Base-by-base conservation (phyloP, 345 rosid species). In the Lepidium sativum region DNA sequence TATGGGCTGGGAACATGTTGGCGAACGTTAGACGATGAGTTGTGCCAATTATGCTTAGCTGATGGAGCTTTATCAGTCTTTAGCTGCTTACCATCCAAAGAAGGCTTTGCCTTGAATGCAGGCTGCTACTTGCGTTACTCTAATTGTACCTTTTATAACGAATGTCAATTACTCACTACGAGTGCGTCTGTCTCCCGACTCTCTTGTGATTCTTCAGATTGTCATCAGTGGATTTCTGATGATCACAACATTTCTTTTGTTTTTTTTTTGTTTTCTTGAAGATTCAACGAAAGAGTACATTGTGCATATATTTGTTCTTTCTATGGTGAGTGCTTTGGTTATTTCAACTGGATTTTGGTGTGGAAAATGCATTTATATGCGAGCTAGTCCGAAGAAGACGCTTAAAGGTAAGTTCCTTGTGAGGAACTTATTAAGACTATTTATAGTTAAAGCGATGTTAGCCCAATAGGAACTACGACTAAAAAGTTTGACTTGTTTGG, bases 81-180 rank as follows among this genome's bases (percentile, higher is more conserved):
- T 6, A 40, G 61, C 29, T 84, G 88, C 75, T 67, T 75, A 34
- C 82, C 79, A 5, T 50, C 79, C 3, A 57, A 56, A 0, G 81
- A 84, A 63, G 84, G 72, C n/a, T 78, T 78, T n/a, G 83, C 74
- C 16, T 52, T 81, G 41, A 71, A 74, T 32, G 68, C 82, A 12
- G 84, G 88, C 18, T 84, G 88, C 49, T 78, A 78, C 68, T 68
- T 84, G 3, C 84, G 81, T 47, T 81, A 78, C 77, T 64, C 81
- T 67, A 58, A 72, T 55, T 50, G 69, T 17, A 29, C 71, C 1
- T 81, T 83, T 29, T 60, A 67, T 56, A 56, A 70, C 40, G 51
- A 80, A 23, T 51, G 41, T 27, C 47, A 29, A 49, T 51, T 60
- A 41, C 38, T 69, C 35, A 34, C 61, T n/a, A 65, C 59, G 60